phyloP scores from a whole-genome alignment of 768 basidiomycete species.

The Clathrus columnatus region DNA sequence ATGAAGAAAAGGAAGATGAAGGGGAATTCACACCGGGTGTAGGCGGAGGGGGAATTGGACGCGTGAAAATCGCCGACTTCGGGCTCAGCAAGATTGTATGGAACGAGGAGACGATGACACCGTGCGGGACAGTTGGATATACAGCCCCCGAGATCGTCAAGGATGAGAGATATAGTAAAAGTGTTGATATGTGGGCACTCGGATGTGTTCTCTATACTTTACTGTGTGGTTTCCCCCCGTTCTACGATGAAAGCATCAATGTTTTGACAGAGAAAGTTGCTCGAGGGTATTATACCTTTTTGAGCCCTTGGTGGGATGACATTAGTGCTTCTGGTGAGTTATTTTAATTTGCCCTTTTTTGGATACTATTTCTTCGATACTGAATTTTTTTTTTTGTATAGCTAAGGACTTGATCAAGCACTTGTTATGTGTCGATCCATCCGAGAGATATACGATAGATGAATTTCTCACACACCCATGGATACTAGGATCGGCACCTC shows the following conservation, averaged over 20 bases:
- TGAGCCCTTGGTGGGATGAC: constrained; percentile 99
- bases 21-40: constrained; percentile 89
- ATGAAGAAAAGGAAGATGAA: constrained; percentile 98
- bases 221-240: constrained; percentile 94
- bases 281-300: constrained; percentile 92
- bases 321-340: constrained; percentile 67
- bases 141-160: constrained; percentile 99
- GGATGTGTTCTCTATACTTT: constrained; percentile 99
- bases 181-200: constrained; percentile 99
- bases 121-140: constrained; percentile 99
- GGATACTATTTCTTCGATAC: neutral
- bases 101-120: constrained; percentile 99
- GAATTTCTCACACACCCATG: constrained; percentile 96
- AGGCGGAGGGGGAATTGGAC: constrained; percentile 95
- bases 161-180: constrained; percentile 93
- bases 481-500: constrained; percentile 65
- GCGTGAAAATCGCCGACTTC: constrained; percentile 98
- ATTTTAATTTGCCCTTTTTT: neutral
- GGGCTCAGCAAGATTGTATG: constrained; percentile 96
- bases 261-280: constrained; percentile 98
- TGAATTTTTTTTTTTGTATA: constrained; percentile 24
- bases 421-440: constrained; percentile 90
- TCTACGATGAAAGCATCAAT: constrained; percentile 98
- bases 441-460: constrained; percentile 94
- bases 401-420: constrained; percentile 95